Evolutionary conservation across 495 filamentous ascomycete genomes (phyloP).

Genomic region (Tuber calosporum): DNA sequence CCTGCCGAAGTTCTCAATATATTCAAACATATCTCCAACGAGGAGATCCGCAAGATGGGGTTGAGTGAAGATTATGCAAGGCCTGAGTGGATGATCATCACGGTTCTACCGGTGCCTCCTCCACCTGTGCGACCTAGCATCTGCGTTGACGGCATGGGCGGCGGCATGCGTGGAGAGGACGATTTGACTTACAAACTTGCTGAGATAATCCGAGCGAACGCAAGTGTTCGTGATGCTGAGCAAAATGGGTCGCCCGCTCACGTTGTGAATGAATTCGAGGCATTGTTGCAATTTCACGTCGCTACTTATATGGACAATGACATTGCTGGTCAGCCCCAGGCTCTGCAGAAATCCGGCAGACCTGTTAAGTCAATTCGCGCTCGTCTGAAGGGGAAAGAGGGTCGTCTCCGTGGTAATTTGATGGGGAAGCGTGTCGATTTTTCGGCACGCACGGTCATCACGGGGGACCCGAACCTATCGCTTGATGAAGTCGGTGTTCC

Average conservation of each 20-base stretch:
- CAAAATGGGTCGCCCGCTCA: constrained; percentile 84
- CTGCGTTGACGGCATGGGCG: constrained; percentile 77
- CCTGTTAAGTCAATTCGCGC: constrained; percentile 94
- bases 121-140: constrained; percentile 94
- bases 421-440: constrained; percentile 99
- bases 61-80: constrained; percentile 87
- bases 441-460: constrained; percentile 98
- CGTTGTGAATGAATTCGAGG: constrained; percentile 80
- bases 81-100: constrained; percentile 97
- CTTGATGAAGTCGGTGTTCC: constrained; percentile 96
- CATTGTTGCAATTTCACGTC: constrained; percentile 92
- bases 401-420: constrained; percentile 90
- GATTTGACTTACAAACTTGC: constrained; percentile 98
- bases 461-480: constrained; percentile 91
- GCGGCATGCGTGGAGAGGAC: constrained; percentile 85
- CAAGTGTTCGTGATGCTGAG: constrained; percentile 80
- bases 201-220: constrained; percentile 96
- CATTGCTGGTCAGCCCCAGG: constrained; percentile 91
- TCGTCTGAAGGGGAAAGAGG: constrained; percentile 96
- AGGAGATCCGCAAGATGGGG: constrained; percentile 78
- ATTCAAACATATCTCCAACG: constrained; percentile 69
- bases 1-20: constrained; percentile 75
- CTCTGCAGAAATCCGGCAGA: constrained; percentile 89
- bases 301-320: constrained; percentile 99
- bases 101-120: constrained; percentile 87